Percentiles rank a stretch among this genome's conserved stretches.
Conservation (phyloP, 2,329 filamentous ascomycete species). For the Elsinoe australis region DNA sequence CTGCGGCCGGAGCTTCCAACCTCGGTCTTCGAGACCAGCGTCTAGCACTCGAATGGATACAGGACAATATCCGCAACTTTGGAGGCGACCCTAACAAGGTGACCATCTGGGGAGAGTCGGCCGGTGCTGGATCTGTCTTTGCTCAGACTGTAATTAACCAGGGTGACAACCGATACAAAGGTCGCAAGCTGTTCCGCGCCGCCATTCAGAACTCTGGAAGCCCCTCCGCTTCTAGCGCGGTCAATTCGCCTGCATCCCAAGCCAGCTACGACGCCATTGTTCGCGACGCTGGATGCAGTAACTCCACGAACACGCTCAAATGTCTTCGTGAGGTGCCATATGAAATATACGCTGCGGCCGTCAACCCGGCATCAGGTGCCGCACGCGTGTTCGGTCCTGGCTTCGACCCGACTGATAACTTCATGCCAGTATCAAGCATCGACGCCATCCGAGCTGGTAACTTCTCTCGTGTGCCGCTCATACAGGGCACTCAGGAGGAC, state of each 20-base stretch:
- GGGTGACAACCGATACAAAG: constrained; percentile 34
- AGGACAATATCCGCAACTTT: constrained; percentile 36
- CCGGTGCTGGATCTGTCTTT: constrained; percentile 33
- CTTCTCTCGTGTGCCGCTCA: constrained; percentile 54
- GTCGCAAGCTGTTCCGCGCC: constrained; percentile 62
- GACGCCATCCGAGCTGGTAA: constrained; percentile 43
- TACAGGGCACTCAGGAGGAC: constrained; percentile 69
- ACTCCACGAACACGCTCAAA: constrained; percentile 36
- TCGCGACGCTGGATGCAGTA: constrained; percentile 38
- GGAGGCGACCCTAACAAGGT: constrained; percentile 20
- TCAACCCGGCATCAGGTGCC: neutral
- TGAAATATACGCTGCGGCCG: neutral
- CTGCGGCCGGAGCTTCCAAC: constrained; percentile 24
- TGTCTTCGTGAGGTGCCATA: constrained; percentile 38
- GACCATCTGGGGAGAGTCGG: constrained; percentile 30
- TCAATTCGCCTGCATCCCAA: constrained; percentile 61
- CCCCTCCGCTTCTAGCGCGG: constrained; percentile 41
- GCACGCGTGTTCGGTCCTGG: neutral
- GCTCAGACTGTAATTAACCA: constrained; percentile 11
- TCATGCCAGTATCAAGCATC: neutral
- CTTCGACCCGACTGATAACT: neutral
- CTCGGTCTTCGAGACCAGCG: constrained; percentile 36
- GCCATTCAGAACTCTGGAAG: constrained; percentile 72
- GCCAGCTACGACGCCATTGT: constrained; percentile 44
- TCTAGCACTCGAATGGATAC: constrained; percentile 37